phyloP scores from a whole-genome alignment of 2,329 filamentous ascomycete genomes.

The Stagonosporopsis vannaccii region DNA sequence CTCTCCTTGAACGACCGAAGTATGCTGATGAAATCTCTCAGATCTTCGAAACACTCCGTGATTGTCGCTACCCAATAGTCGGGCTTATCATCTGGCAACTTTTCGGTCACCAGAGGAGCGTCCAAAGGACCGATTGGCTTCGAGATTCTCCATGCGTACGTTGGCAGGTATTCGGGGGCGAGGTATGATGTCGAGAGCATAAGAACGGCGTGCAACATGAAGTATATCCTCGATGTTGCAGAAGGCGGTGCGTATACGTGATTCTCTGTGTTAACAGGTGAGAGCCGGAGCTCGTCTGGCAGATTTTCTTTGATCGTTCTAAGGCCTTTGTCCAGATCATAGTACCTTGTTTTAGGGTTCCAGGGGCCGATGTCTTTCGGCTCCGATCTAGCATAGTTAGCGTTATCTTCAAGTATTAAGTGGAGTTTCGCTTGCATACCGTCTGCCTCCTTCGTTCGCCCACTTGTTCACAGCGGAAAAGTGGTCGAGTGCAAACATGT shows the following conservation, averaged over 20 bases:
- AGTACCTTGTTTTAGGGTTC: constrained; percentile 64
- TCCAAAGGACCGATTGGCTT: constrained; percentile 67
- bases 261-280: constrained; percentile 67
- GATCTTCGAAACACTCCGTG: constrained; percentile 67
- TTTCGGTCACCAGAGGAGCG: constrained; percentile 60
- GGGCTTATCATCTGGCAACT: constrained; percentile 37
- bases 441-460: constrained; percentile 65
- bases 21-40: constrained; percentile 69
- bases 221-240: constrained; percentile 69
- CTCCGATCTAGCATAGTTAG: constrained; percentile 32
- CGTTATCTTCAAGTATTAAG: too few species aligned
- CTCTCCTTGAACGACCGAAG: constrained; percentile 67
- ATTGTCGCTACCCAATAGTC: constrained; percentile 70
- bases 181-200: constrained; percentile 72
- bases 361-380: constrained; percentile 64
- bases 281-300: constrained; percentile 65
- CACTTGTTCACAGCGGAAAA: constrained; percentile 64
- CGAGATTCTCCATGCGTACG: constrained; percentile 66
- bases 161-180: constrained; percentile 69
- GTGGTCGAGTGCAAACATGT: constrained; percentile 62
- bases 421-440: constrained; percentile 51
- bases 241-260: constrained; percentile 64
- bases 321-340: constrained; percentile 60
- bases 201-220: constrained; percentile 71
- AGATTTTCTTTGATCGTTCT: constrained; percentile 62